Percentiles rank a stretch among this genome's conserved stretches.
phyloP scores from a whole-genome alignment of 1,284 basidiomycete species.

The Pseudozyma tsukubaensis region DNA sequence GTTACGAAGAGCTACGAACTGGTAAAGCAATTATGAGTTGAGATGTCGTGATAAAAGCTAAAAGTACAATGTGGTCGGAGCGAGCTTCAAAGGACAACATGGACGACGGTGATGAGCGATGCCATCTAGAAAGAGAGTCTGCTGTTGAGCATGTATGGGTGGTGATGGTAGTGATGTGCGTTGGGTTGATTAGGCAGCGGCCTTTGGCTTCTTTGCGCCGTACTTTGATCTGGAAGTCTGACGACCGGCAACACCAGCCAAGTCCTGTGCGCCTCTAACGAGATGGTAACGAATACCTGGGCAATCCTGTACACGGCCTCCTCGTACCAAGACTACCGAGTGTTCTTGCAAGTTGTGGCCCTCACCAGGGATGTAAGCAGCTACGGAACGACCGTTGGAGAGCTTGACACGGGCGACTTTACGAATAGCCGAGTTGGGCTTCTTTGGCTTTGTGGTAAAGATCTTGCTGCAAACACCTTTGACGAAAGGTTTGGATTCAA shows the following conservation, averaged over 20 bases:
- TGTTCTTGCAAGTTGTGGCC: slow-evolving; percentile 99
- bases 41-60: slow-evolving; percentile 2
- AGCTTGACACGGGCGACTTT: slow-evolving; percentile 96
- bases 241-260: slow-evolving; percentile 88
- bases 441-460: slow-evolving; percentile 81
- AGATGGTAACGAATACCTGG: slow-evolving; percentile 83
- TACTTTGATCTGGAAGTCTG: slow-evolving; percentile 88
- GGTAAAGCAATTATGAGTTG: background rate
- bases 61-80: slow-evolving; percentile 19
- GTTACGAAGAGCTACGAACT: background rate
- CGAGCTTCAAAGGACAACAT: background rate
- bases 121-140: background rate
- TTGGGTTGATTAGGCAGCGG: slow-evolving; percentile 24
- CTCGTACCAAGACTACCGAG: slow-evolving; percentile 90
- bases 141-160: background rate
- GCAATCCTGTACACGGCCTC: slow-evolving; percentile 95
- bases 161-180: background rate
- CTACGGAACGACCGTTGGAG: slow-evolving; percentile 86
- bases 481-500: slow-evolving; percentile 65
- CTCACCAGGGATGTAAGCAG: slow-evolving; percentile 96
- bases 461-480: slow-evolving; percentile 67
- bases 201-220: slow-evolving; percentile 88
- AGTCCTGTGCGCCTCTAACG: slow-evolving; percentile 91
- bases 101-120: background rate
- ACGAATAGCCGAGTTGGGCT: slow-evolving; percentile 98